A percentile compares a stretch with the other conserved stretches of the same genome.
These are phyloP conservation scores for Mortierella sp. DNA, from an alignment of 371 early-diverging fungal genomes.

Conservation along the genomic window DNA sequence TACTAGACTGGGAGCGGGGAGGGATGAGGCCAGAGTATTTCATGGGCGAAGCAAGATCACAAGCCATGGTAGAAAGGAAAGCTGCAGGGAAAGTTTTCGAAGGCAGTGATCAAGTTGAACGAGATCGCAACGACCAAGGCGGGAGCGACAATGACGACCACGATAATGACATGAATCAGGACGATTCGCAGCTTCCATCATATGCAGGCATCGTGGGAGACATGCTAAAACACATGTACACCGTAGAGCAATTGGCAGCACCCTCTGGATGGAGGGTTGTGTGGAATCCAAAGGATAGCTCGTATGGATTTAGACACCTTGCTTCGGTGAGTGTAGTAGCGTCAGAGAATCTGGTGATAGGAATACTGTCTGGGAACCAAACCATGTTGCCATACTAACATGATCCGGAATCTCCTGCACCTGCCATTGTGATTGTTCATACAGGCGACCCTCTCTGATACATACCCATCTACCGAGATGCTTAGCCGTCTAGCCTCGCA, in stretches of 20 bases:
- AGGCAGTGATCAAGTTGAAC: too few relatives aligned
- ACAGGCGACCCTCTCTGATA: conserved; percentile 13
- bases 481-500: conserved; percentile 3
- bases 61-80: conserved; percentile 1
- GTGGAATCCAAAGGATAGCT: conserved; percentile 42
- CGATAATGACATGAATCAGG: too few relatives aligned
- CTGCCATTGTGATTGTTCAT: too few relatives aligned
- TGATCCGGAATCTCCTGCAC: background rate
- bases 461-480: conserved; percentile 16
- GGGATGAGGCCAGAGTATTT: conserved; percentile 34
- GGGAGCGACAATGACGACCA: too few relatives aligned
- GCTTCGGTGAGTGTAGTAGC: conserved; percentile 15
- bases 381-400: too few relatives aligned
- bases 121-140: background rate
- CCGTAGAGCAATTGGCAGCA: conserved; percentile 27
- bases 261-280: conserved; percentile 32
- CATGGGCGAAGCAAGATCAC: conserved; percentile 25
- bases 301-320: conserved; percentile 43
- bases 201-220: conserved; percentile 41
- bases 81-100: too few relatives aligned
- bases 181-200: background rate
- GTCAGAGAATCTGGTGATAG: background rate
- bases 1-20: conserved; percentile 39
- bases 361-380: too few relatives aligned
- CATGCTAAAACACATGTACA: conserved; percentile 30